Evolutionary conservation across 169 alveolate genomes (phyloP).

Genomic region (Amoebophrya sp.): DNA sequence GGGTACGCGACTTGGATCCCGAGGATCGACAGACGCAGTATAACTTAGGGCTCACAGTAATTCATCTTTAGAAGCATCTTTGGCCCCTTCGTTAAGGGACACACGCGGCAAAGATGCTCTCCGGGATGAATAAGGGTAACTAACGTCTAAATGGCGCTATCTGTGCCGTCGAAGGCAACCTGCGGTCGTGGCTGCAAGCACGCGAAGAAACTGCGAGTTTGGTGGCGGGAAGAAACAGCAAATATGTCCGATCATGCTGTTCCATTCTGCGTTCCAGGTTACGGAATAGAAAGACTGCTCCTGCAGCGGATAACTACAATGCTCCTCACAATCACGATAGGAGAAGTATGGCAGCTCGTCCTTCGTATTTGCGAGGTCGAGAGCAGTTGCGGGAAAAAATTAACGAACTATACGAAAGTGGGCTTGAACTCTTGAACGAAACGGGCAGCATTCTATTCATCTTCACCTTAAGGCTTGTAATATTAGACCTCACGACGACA

Average conservation of each 20-base stretch:
- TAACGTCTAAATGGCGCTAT: neutral
- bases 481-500: too few relatives aligned
- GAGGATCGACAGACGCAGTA: neutral
- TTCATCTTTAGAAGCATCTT: too few relatives aligned
- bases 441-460: neutral
- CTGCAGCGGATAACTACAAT: neutral
- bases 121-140: neutral
- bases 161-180: neutral
- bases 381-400: neutral
- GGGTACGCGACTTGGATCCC: neutral
- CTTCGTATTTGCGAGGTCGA: neutral
- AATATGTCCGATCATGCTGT: neutral
- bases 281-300: neutral
- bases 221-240: neutral
- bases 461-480: too few relatives aligned
- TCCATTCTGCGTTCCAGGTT: neutral
- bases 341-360: neutral
- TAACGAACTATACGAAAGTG: neutral
- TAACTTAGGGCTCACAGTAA: too few relatives aligned
- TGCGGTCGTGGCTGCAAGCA: neutral
- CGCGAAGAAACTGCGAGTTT: neutral
- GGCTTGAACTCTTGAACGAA: neutral
- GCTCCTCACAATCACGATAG: neutral
- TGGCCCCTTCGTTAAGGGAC: too few relatives aligned
- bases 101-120: too few relatives aligned